Percentiles rank a stretch among this genome's conserved stretches.
Evolutionary conservation across 495 filamentous ascomycete species (phyloP).

Genomic region (Xeromyces bisporus): DNA sequence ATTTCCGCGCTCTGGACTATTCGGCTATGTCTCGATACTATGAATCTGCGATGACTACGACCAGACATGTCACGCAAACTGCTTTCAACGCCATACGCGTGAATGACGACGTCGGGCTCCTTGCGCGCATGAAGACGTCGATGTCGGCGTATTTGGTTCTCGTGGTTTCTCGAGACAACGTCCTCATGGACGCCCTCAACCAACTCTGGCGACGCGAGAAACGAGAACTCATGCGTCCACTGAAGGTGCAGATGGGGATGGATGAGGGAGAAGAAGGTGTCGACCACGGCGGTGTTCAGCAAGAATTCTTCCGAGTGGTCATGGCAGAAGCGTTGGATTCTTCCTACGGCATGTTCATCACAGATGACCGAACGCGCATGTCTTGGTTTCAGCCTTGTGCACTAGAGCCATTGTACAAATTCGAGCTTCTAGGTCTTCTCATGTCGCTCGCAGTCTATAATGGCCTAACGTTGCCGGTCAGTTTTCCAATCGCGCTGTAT

Average conservation of each 20-base stretch:
- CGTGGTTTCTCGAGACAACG: conserved; percentile 50
- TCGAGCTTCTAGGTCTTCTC: conserved; percentile 74
- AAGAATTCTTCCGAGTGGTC: conserved; percentile 81
- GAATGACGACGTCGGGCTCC: conserved; percentile 31
- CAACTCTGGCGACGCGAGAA: conserved; percentile 76
- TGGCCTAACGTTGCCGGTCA: conserved; percentile 74
- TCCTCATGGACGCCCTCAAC: conserved; percentile 65
- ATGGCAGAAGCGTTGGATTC: conserved; percentile 62
- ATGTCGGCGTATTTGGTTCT: conserved; percentile 60
- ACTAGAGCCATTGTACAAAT: conserved; percentile 69
- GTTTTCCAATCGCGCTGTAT: conserved; percentile 73
- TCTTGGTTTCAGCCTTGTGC: conserved; percentile 79
- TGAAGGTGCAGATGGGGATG: conserved; percentile 77
- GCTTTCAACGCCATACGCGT: conserved; percentile 27
- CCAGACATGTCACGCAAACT: conserved; percentile 43
- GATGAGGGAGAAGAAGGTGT: conserved; percentile 71
- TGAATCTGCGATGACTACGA: conserved; percentile 48
- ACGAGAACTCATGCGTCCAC: conserved; percentile 63
- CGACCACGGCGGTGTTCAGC: conserved; percentile 86
- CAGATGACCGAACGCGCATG: conserved; percentile 54
- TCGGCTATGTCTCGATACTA: conserved; percentile 62
- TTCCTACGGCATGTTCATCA: conserved; percentile 59
- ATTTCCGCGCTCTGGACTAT: conserved; percentile 81
- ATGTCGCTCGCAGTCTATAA: conserved; percentile 89
- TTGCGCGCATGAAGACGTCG: conserved; percentile 44